These are phyloP conservation scores for Diplodia scrobiculata DNA, from an alignment of 2,329 filamentous ascomycete genomes.

Conservation along the genomic window DNA sequence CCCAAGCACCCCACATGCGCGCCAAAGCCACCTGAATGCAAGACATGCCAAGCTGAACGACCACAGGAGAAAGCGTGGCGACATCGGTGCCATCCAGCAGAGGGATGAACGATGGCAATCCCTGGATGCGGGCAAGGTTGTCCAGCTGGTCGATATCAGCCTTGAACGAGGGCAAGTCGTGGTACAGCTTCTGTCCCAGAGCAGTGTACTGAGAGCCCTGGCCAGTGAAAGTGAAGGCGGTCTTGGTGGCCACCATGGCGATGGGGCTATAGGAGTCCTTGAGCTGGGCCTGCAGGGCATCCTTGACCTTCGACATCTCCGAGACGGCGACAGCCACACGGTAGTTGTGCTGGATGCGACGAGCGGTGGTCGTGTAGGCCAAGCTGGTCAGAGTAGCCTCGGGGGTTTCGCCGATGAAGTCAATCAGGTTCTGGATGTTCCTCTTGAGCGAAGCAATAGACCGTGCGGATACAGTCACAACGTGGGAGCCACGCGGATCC, in stretches of 20 bases:
- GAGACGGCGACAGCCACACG: constrained; percentile 52
- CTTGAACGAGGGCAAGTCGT: constrained; percentile 53
- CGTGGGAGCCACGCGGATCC: constrained; percentile 53
- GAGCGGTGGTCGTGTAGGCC: constrained; percentile 57
- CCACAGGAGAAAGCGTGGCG: constrained; percentile 53
- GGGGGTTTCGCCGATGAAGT: constrained; percentile 51
- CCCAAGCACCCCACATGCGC: constrained; percentile 58
- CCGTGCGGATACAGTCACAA: constrained; percentile 54
- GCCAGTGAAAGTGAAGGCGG: constrained; percentile 57
- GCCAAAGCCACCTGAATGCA: constrained; percentile 57
- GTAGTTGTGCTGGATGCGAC: constrained; percentile 58
- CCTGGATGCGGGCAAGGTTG: constrained; percentile 51
- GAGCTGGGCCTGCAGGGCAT: constrained; percentile 51
- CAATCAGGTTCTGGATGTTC: constrained; percentile 53
- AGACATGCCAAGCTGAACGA: constrained; percentile 57
- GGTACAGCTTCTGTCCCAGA: constrained; percentile 54
- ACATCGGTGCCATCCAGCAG: constrained; percentile 54
- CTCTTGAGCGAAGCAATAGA: constrained; percentile 56
- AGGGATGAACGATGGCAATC: constrained; percentile 54
- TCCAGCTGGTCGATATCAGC: constrained; percentile 55
- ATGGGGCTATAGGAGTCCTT: constrained; percentile 57
- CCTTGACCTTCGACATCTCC: constrained; percentile 52
- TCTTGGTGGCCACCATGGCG: constrained; percentile 55
- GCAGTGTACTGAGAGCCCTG: constrained; percentile 58
- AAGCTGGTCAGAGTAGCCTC: constrained; percentile 51